Evolutionary conservation across 306 rosid species (phyloP).

Genomic region (Parietaria judaica): DNA sequence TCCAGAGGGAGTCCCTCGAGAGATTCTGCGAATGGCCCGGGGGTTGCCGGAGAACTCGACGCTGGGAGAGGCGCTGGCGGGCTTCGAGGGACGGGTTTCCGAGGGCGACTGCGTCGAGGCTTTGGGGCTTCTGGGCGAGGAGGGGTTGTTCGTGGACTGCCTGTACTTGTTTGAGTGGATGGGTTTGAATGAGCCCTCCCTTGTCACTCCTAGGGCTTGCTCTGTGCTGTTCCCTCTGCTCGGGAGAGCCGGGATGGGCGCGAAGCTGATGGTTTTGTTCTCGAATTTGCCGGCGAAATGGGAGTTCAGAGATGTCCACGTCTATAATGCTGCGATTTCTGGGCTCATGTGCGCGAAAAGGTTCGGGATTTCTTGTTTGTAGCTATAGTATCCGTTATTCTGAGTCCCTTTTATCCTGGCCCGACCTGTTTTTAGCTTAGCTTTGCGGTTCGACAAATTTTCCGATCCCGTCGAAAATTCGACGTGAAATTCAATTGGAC

Average conservation of each 20-base stretch:
- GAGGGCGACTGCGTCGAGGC: conserved; percentile 51
- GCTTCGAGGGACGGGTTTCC: conserved; percentile 43
- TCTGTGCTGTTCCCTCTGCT: conserved; percentile 58
- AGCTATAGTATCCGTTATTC: too few relatives aligned
- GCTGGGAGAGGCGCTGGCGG: conserved; percentile 53
- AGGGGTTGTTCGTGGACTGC: conserved; percentile 39
- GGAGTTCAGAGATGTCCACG: conserved; percentile 62
- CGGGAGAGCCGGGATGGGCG: conserved; percentile 77
- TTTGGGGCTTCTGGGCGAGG: conserved; percentile 47
- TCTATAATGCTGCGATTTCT: conserved; percentile 71
- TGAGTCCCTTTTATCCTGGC: too few relatives aligned
- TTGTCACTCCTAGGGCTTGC: conserved; percentile 56
- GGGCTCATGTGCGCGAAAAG: conserved; percentile 56
- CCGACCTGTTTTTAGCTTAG: too few relatives aligned
- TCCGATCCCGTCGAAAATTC: too few relatives aligned
- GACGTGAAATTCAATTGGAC: too few relatives aligned
- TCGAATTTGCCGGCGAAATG: conserved; percentile 42
- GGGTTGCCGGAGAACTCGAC: conserved; percentile 50
- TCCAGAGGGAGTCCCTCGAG: conserved; percentile 45
- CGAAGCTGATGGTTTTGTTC: conserved; percentile 50
- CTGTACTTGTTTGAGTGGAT: conserved; percentile 90
- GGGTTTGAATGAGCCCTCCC: conserved; percentile 61
- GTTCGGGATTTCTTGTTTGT: conserved; percentile 22
- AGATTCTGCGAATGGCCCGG: conserved; percentile 54
- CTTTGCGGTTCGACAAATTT: too few relatives aligned